Base-by-base conservation (phyloP, 1,284 basidiomycete genomes). In the Ustilago crameri region DNA sequence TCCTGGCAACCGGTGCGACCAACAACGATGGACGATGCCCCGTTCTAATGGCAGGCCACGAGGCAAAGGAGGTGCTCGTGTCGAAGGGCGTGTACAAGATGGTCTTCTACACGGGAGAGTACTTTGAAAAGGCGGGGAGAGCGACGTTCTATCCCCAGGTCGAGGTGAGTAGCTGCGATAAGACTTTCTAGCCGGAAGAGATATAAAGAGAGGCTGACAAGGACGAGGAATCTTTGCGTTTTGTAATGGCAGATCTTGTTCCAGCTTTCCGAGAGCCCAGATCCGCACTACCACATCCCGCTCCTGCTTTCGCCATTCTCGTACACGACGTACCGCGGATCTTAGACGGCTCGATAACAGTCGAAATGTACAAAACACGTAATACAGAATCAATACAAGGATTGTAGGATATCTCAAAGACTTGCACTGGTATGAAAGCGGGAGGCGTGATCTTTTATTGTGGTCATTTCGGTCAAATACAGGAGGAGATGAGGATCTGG, bases 261-360 rank as follows among this genome's bases (percentile, higher is more conserved):
- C 55, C 70, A 67, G 37, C 34, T 81, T 15, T 26, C 66, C 5
- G 52, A 67, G 8, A 40, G 50, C 15, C 74, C 79, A 17, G 79
- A 77, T 44, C 35, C 63, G 8, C 93, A 95, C 79, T 91, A 94
- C 81, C 93, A 96, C 77, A 91, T 97, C 65, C 94, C 94, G 0
- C 86, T 97, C 15, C 85, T 97, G 26, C 90, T 97, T 77, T 94
- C 91, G 82, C 93, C 93, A 7, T 94, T 91, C 85, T 91, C 91
- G 1, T 97, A 91, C 84, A 94, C 93, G 17, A 95, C 94, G 7
- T 95, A 95, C 83, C 87, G 93, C 67, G 93, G 93, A 18, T 80
- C 78, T 27, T 80, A 65, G 55, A 18, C 7, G 3, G 27, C 20
- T 46, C 35, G n/a, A 22, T 15, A 30, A 32, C 35, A 7, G 27